Conservation (phyloP, 768 basidiomycete species). For the Termitomyces sp. region DNA sequence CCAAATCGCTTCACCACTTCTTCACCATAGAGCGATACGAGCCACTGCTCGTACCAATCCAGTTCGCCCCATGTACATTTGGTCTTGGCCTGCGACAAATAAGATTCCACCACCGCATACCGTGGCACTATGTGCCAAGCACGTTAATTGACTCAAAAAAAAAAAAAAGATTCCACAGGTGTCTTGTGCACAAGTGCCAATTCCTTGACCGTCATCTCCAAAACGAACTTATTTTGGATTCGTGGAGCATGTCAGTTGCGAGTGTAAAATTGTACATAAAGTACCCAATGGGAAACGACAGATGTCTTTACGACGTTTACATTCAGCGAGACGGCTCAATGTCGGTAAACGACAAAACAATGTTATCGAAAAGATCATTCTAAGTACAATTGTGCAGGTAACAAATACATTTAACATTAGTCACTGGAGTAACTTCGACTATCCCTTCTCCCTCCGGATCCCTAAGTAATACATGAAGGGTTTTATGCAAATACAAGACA, state of each 20-base stretch:
- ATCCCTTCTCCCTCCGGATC: background rate
- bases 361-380: background rate
- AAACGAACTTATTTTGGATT: too few relatives aligned
- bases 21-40: constrained; percentile 35
- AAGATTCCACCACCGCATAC: background rate
- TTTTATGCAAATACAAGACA: constrained; percentile 16
- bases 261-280: too few relatives aligned
- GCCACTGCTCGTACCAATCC: constrained; percentile 32
- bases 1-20: too few relatives aligned
- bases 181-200: background rate
- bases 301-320: too few relatives aligned
- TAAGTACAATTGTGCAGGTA: background rate
- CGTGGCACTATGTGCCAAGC: too few relatives aligned
- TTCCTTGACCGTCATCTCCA: constrained; percentile 1
- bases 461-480: constrained; percentile 6
- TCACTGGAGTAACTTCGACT: too few relatives aligned
- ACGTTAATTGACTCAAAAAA: too few relatives aligned
- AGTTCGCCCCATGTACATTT: constrained; percentile 6
- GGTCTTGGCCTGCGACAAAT: background rate
- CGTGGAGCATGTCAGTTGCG: too few relatives aligned
- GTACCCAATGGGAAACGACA: too few relatives aligned
- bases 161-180: too few relatives aligned
- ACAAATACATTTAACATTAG: background rate
- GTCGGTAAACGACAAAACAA: too few relatives aligned
- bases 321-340: too few relatives aligned